Percentiles rank a stretch among this genome's conserved stretches.
Evolutionary conservation across 352 stramenopile species (phyloP).

Genomic region (Globisporangium perplexum): DNA sequence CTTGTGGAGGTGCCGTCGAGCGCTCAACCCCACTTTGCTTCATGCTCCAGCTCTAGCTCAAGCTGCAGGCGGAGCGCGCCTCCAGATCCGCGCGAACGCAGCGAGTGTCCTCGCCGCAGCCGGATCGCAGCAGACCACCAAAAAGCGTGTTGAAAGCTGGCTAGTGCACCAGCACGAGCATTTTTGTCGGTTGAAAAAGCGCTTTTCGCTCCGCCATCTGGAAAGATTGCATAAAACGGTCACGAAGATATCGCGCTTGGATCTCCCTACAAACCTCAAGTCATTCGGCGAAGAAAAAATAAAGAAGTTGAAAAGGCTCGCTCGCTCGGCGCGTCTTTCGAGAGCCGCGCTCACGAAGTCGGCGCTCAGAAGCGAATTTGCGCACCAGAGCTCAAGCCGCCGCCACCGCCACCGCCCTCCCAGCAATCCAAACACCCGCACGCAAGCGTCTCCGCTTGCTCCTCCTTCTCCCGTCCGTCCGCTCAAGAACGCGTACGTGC

Average conservation of each 20-base stretch:
- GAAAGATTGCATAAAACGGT: constrained; percentile 1
- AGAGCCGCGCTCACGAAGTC: neutral
- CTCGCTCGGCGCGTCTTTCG: too few species aligned
- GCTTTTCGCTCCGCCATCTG: neutral
- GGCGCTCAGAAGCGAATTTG: constrained; percentile 33
- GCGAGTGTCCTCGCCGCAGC: too few species aligned
- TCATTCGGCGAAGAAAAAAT: neutral
- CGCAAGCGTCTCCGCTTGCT: neutral
- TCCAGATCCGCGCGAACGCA: too few species aligned
- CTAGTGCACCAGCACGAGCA: neutral
- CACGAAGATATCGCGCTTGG: neutral
- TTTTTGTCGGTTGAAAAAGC: neutral
- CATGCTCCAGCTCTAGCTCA: too few species aligned
- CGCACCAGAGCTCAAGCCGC: constrained; percentile 7
- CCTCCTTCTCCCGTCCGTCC: too few species aligned
- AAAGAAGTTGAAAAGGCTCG: neutral
- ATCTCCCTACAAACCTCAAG: neutral
- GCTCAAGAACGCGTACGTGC: neutral
- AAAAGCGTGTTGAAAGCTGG: too few species aligned
- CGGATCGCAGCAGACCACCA: too few species aligned
- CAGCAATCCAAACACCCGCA: neutral
- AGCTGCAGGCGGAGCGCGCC: too few species aligned
- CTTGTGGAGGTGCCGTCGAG: too few species aligned
- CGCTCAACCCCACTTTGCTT: too few species aligned
- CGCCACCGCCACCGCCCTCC: too few species aligned